Conservation (phyloP, 1,139 yeast species). For the Saccharomycopsis crataegensis region DNA sequence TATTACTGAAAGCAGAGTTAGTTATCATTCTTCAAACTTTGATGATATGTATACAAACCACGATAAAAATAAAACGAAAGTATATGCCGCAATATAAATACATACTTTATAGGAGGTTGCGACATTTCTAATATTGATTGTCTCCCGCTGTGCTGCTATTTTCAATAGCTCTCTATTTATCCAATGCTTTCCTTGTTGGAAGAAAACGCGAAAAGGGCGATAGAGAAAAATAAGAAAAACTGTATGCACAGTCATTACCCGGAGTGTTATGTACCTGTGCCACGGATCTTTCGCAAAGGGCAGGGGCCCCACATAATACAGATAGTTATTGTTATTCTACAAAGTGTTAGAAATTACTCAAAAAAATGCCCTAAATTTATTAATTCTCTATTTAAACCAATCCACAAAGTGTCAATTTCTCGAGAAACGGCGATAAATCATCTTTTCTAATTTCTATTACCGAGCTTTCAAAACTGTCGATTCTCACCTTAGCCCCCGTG, state of each 20-base stretch:
- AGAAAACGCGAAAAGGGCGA: background rate
- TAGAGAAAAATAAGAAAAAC: background rate
- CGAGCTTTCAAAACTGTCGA: constrained; percentile 92
- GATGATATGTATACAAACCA: background rate
- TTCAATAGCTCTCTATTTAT: background rate
- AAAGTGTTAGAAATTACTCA: too few relatives aligned
- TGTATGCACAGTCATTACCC: background rate
- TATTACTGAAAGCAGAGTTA: background rate
- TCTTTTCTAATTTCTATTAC: constrained; percentile 85
- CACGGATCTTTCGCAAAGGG: too few relatives aligned
- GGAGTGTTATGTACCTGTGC: too few relatives aligned
- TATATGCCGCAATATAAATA: background rate
- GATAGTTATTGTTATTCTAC: too few relatives aligned
- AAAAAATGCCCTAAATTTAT: too few relatives aligned
- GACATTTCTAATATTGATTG: constrained; percentile 1
- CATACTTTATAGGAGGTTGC: constrained; percentile 10
- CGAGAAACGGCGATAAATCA: constrained; percentile 82
- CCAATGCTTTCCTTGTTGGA: background rate
- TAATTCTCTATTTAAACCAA: constrained; percentile 20
- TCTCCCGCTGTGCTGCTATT: background rate
- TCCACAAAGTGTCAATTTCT: constrained; percentile 56
- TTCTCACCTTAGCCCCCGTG: constrained; percentile 82
- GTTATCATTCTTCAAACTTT: background rate
- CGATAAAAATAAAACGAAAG: background rate
- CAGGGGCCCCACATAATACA: too few relatives aligned